phyloP scores from a whole-genome alignment of 78 protist species.

The Planoprotostelium fungivorum region DNA sequence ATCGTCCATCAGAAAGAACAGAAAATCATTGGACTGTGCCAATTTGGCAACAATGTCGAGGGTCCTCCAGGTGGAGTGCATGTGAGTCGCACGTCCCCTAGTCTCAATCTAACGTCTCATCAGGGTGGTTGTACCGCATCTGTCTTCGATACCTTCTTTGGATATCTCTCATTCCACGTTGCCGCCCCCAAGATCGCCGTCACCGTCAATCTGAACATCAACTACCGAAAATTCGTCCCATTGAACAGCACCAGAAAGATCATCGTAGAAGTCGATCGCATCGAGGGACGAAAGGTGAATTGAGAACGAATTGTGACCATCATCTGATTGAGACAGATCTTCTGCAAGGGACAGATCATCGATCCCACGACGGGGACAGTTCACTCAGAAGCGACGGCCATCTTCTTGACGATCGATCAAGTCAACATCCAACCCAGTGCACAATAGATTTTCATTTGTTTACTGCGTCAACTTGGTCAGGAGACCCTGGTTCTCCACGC shows the following conservation, averaged over 20 bases:
- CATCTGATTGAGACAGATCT: no score
- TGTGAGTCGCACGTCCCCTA: neutral
- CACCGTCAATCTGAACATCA: neutral
- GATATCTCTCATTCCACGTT: neutral
- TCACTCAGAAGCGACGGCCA: no score
- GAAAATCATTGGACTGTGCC: neutral
- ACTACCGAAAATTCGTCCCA: neutral
- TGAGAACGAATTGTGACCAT: no score
- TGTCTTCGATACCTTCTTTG: neutral
- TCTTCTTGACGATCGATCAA: no score
- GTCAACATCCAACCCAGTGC: no score
- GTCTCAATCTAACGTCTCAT: neutral
- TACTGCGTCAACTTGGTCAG: neutral
- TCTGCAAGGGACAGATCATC: no score
- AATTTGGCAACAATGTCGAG: neutral
- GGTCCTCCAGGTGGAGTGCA: neutral
- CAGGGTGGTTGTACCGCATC: neutral
- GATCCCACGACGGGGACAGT: no score
- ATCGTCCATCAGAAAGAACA: neutral
- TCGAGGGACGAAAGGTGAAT: no score
- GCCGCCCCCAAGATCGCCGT: neutral
- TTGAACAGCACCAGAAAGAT: no score
- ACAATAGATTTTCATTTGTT: no score
- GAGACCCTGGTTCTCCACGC: neutral
- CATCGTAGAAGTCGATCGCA: no score